Evolutionary conservation across 2,329 filamentous ascomycete genomes (phyloP).

Genomic region (Pestalotiopsis sp.): DNA sequence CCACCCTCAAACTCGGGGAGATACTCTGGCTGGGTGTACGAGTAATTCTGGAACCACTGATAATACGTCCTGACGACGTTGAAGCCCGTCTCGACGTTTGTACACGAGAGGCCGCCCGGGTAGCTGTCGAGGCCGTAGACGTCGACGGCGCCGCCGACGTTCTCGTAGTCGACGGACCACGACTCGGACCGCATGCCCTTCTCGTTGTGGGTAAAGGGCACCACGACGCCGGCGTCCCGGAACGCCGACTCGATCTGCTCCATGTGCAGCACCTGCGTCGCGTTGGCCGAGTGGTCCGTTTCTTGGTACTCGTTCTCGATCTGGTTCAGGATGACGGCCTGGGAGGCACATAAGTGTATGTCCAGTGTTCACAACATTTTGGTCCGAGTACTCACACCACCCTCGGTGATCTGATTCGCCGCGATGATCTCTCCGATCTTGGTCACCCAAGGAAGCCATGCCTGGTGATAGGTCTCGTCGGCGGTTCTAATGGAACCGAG

Average conservation of each 20-base stretch:
- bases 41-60: slow-evolving; percentile 60
- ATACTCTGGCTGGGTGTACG: slow-evolving; percentile 54
- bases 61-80: slow-evolving; percentile 55
- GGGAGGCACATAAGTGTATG: not conserved
- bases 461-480: slow-evolving; percentile 43
- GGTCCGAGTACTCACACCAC: slow-evolving; percentile 32
- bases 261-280: slow-evolving; percentile 55
- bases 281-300: slow-evolving; percentile 41
- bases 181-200: slow-evolving; percentile 50
- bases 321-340: slow-evolving; percentile 52
- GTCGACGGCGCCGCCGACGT: slow-evolving; percentile 58
- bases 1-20: slow-evolving; percentile 58
- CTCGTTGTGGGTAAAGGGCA: slow-evolving; percentile 54
- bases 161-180: slow-evolving; percentile 58
- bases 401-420: slow-evolving; percentile 52
- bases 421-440: slow-evolving; percentile 50
- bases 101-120: slow-evolving; percentile 51
- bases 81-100: slow-evolving; percentile 51
- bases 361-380: not conserved
- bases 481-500: slow-evolving; percentile 42
- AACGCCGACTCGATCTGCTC: slow-evolving; percentile 51
- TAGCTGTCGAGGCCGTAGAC: slow-evolving; percentile 52
- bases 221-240: slow-evolving; percentile 47
- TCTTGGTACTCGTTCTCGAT: slow-evolving; percentile 57
- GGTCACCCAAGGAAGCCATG: slow-evolving; percentile 50